These are phyloP conservation scores for Alloteropsis semialata DNA, from an alignment of 176 grass and related monocot species.

Conservation along the genomic window DNA sequence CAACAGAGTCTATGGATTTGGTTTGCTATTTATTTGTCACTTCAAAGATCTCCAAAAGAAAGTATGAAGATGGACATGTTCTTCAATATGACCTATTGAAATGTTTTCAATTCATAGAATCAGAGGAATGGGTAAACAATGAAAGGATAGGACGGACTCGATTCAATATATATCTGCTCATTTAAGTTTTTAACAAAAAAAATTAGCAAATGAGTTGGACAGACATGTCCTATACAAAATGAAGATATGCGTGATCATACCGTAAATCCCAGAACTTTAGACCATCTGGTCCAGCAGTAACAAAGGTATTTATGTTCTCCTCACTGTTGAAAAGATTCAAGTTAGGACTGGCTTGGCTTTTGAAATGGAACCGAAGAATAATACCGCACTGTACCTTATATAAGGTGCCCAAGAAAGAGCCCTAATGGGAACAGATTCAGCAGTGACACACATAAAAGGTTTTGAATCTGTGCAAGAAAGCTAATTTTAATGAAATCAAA, in stretches of 20 bases:
- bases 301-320: constrained; percentile 68
- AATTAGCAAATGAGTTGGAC: neutral
- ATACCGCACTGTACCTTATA: constrained; percentile 48
- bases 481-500: constrained; percentile 22
- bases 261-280: constrained; percentile 98
- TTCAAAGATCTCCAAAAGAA: constrained; percentile 1
- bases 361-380: constrained; percentile 23
- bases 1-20: neutral
- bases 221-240: neutral
- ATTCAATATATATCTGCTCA: too few species aligned
- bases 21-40: neutral
- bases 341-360: constrained; percentile 24
- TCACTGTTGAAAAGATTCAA: constrained; percentile 25
- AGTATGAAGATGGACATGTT: constrained; percentile 9
- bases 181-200: constrained; percentile 7
- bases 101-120: neutral
- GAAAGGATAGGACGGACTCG: neutral
- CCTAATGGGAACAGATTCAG: constrained; percentile 91
- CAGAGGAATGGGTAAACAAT: neutral
- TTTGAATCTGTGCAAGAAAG: constrained; percentile 67
- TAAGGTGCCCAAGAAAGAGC: constrained; percentile 85
- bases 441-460: constrained; percentile 81
- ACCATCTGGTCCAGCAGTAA: constrained; percentile 86
- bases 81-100: neutral
- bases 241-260: constrained; percentile 34